phyloP scores from a whole-genome alignment of 768 basidiomycete genomes.

The Pleurotus citrinopileatus region DNA sequence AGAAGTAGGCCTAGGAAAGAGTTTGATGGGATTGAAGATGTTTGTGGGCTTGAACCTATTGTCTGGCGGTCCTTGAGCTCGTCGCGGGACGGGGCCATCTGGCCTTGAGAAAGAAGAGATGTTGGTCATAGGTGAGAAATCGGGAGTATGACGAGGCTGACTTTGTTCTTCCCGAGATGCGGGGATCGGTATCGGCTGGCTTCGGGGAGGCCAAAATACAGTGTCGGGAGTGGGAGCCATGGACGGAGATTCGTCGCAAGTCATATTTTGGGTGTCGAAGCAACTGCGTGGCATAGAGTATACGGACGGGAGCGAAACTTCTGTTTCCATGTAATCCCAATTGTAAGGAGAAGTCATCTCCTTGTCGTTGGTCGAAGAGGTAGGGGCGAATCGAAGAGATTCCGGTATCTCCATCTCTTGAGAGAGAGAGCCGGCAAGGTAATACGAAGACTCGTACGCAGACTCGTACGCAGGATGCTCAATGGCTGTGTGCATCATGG shows the following conservation, averaged over 20 bases:
- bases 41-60: slow-evolving; percentile 30
- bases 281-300: slow-evolving; percentile 41
- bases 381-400: slow-evolving; percentile 35
- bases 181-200: slow-evolving; percentile 30
- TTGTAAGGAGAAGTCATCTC: slow-evolving; percentile 50
- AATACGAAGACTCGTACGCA: slow-evolving; percentile 56
- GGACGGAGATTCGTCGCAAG: slow-evolving; percentile 30
- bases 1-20: slow-evolving; percentile 52
- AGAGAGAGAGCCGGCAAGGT: slow-evolving; percentile 43
- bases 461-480: slow-evolving; percentile 62
- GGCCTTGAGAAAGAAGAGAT: slow-evolving; percentile 37
- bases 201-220: slow-evolving; percentile 29
- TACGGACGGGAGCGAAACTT: slow-evolving; percentile 37
- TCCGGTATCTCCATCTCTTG: slow-evolving; percentile 34
- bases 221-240: slow-evolving; percentile 26
- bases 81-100: slow-evolving; percentile 19
- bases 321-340: slow-evolving; percentile 42
- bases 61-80: slow-evolving; percentile 15
- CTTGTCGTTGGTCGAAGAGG: slow-evolving; percentile 47
- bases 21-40: slow-evolving; percentile 39
- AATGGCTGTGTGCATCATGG: slow-evolving; percentile 74
- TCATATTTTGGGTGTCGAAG: slow-evolving; percentile 26
- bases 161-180: slow-evolving; percentile 19
- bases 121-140: slow-evolving; percentile 39
- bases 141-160: slow-evolving; percentile 42